These are phyloP conservation scores for Coprinopsis strossmayeri DNA, from an alignment of 768 basidiomycete genomes.

Conservation along the genomic window DNA sequence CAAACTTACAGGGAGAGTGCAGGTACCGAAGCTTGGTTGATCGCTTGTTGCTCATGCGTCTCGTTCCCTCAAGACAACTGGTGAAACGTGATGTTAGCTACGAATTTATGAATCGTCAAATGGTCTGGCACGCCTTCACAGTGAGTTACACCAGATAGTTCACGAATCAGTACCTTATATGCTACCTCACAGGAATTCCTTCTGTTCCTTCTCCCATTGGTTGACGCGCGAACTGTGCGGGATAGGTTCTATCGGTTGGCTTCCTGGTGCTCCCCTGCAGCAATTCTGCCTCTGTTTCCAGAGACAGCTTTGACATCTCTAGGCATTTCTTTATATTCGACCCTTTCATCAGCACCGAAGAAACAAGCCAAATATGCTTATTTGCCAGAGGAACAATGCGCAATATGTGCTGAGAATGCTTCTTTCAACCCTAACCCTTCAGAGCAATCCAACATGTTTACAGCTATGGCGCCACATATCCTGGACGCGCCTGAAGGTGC, in stretches of 20 bases:
- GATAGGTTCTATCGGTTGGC: conserved; percentile 41
- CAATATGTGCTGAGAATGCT: conserved; percentile 82
- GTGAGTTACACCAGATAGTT: conserved; percentile 38
- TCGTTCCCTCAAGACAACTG: conserved; percentile 64
- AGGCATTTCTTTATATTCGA: conserved; percentile 3
- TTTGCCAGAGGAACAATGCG: conserved; percentile 73
- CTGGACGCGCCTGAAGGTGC: conserved; percentile 23
- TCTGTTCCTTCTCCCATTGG: conserved; percentile 82
- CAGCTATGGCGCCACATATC: conserved; percentile 23
- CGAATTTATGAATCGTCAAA: conserved; percentile 98
- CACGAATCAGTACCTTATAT: neutral
- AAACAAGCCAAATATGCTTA: conserved; percentile 59
- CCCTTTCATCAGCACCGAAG: conserved; percentile 8
- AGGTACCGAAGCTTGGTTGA: conserved; percentile 87
- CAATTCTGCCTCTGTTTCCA: conserved; percentile 25
- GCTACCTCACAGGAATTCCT: conserved; percentile 76
- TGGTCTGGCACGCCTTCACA: conserved; percentile 99
- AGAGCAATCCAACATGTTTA: conserved; percentile 45
- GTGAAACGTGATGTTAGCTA: conserved; percentile 86
- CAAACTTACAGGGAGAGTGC: neutral
- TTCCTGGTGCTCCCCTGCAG: conserved; percentile 22
- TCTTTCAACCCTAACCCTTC: conserved; percentile 52
- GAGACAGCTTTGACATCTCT: conserved; percentile 12
- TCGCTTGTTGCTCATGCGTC: conserved; percentile 65
- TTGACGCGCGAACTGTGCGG: conserved; percentile 62